Evolutionary conservation across 2,329 filamentous ascomycete species (phyloP), one percentile per base, ranked within the genome.

Genomic region (Fusarium marasasianum): DNA sequence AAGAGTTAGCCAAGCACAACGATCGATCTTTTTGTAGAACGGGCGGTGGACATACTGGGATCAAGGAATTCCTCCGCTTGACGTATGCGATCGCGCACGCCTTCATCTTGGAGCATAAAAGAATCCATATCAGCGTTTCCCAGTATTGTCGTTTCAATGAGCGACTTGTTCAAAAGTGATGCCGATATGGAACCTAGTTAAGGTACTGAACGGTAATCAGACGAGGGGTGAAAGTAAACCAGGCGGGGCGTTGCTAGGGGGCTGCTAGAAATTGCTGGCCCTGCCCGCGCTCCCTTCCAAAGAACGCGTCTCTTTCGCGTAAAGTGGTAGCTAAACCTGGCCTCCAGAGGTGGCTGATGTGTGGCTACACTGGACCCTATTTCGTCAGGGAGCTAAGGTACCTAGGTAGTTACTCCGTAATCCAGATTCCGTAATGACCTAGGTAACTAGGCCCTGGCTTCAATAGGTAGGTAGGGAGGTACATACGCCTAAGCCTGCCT

Each of bases 11-110:
- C 22, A 58, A n/a, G n/a, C 47, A 20, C 31, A 40, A 63, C 14
- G 24, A 63, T 24, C 41, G 15, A n/a, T 40, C 43, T 45, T 58
- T 61, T 24, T 33, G 20, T n/a, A n/a, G 24, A 37, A 47, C 38
- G 24, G 57, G 66, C 37, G 48, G 41, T 53, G 56, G 53, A 53
- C 92, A 79, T 89, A 98, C 95, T 92, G 70, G 96, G 96, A 86
- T 98, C 96, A 48, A 98, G 90, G 80, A 98, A 98, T 82, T 98
- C 95, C 78, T 93, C 90, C n/a, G 94, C 95, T 74, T 93, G 91
- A 78, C 94, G 93, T 82, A 98, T 91, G 79, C 95, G 94, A 85
- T 97, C 92, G 78, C 91, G 90, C 78, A 92, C 91, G 75, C 92
- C 94, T 83, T 96, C 94, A 87, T 98, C 95, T 83, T 92, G 91